These are phyloP conservation scores for Arabidopsis arenosa DNA, from an alignment of 345 rosid genomes.

Conservation along the genomic window DNA sequence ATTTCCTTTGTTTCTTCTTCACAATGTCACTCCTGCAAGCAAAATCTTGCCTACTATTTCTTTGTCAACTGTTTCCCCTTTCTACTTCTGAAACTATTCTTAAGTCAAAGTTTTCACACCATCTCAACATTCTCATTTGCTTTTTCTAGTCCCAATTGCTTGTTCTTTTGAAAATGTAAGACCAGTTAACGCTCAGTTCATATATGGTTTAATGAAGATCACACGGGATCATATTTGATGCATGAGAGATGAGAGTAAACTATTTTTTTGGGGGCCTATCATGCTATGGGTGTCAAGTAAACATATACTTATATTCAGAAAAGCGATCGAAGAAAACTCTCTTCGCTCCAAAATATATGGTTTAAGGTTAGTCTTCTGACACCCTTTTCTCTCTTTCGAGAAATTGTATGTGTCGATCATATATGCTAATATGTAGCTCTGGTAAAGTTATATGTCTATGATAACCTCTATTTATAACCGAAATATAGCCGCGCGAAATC, in stretches of 20 bases:
- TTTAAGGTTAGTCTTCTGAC: conserved; percentile 21
- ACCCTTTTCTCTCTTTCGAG: conserved; percentile 17
- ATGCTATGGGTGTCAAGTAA: not conserved
- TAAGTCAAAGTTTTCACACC: not conserved
- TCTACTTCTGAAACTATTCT: conserved; percentile 5
- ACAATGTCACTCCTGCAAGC: conserved; percentile 17
- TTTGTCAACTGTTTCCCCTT: not conserved
- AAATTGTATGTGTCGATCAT: conserved; percentile 2
- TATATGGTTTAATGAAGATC: not conserved
- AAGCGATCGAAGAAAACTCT: conserved; percentile 1
- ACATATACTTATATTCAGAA: conserved; percentile 6
- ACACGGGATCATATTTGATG: conserved; percentile 12
- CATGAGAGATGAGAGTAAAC: conserved; percentile 2
- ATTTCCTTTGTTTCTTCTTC: conserved; percentile 22
- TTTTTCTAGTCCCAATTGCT: not conserved
- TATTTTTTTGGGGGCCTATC: not conserved
- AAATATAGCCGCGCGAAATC: conserved; percentile 13
- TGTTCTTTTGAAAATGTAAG: not conserved
- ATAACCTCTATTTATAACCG: conserved; percentile 23
- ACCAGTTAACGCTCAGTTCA: conserved; percentile 1
- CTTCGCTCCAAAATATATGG: not conserved
- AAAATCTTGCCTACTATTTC: not conserved
- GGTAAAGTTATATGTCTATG: conserved; percentile 15
- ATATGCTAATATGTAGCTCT: conserved; percentile 17
- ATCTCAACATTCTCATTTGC: conserved; percentile 11